These are phyloP conservation scores for Beauveria varroae DNA, from an alignment of 2,329 filamentous ascomycete species.

Conservation along the genomic window DNA sequence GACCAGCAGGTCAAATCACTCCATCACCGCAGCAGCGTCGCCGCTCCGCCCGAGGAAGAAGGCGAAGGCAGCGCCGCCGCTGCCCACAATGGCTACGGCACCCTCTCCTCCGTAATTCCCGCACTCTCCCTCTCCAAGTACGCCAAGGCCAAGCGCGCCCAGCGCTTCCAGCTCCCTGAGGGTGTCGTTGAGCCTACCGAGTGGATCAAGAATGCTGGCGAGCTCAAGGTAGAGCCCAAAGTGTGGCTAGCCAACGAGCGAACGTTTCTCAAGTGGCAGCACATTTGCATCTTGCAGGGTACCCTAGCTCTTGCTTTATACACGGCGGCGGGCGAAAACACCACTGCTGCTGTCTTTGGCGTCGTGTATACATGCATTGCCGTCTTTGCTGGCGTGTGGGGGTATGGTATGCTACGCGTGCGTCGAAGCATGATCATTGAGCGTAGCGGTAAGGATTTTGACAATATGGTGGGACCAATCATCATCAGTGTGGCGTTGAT, in stretches of 20 bases:
- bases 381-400: slow-evolving; percentile 78
- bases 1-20: slow-evolving; percentile 24
- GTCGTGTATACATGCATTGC: slow-evolving; percentile 77
- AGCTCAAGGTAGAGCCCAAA: slow-evolving; percentile 90
- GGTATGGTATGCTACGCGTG: slow-evolving; percentile 72
- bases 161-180: slow-evolving; percentile 56
- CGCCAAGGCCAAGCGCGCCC: slow-evolving; percentile 47
- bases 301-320: slow-evolving; percentile 78
- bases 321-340: slow-evolving; percentile 76
- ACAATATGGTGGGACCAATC: slow-evolving; percentile 78
- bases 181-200: slow-evolving; percentile 78
- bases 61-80: slow-evolving; percentile 24
- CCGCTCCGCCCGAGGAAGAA: slow-evolving; percentile 25
- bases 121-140: slow-evolving; percentile 78
- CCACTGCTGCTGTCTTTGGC: slow-evolving; percentile 71
- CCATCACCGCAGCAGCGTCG: slow-evolving; percentile 19
- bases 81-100: slow-evolving; percentile 40
- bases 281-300: slow-evolving; percentile 82
- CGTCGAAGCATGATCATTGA: slow-evolving; percentile 73
- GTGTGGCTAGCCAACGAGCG: slow-evolving; percentile 98
- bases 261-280: slow-evolving; percentile 98
- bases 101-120: slow-evolving; percentile 68
- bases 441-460: slow-evolving; percentile 86
- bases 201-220: slow-evolving; percentile 93
- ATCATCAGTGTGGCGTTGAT: slow-evolving; percentile 75